phyloP scores from a whole-genome alignment of 75 land plant species.

The Pseudotsuga menziesii region DNA sequence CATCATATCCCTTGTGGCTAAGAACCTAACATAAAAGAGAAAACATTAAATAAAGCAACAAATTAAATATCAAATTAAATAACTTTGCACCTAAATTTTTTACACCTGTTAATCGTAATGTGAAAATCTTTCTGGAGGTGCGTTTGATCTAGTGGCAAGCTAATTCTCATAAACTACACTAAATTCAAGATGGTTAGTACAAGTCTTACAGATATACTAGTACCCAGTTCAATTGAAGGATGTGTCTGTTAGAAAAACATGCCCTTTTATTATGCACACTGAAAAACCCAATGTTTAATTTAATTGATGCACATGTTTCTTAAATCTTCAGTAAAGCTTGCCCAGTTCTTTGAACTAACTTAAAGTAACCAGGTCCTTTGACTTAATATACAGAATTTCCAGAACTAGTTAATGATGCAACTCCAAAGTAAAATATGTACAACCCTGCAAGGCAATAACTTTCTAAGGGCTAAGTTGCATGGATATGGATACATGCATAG shows the following conservation, averaged over 20 bases:
- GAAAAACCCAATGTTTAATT: background rate
- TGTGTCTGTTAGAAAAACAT: background rate
- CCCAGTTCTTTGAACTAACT: too few species aligned
- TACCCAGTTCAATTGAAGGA: background rate
- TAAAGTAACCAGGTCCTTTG: too few species aligned
- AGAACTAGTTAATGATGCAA: too few species aligned
- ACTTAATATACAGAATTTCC: too few species aligned
- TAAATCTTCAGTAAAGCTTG: too few species aligned
- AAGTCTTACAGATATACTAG: background rate
- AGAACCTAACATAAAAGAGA: slow-evolving; percentile 42
- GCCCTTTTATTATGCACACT: background rate
- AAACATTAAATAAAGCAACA: background rate
- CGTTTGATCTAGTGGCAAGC: background rate
- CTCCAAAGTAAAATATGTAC: too few species aligned
- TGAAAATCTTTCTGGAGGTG: background rate
- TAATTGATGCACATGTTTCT: background rate
- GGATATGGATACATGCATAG: too few species aligned
- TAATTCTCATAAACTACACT: background rate
- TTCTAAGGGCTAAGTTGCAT: too few species aligned
- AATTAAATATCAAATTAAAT: background rate
- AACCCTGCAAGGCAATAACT: too few species aligned
- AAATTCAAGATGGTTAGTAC: background rate
- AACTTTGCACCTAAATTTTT: background rate
- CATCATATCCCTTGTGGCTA: slow-evolving; percentile 69
- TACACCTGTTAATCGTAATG: background rate